A percentile compares a stretch with the other conserved stretches of the same genome.
Evolutionary conservation across 2,329 filamentous ascomycete genomes (phyloP).

Genomic region (Xylaria sp.): DNA sequence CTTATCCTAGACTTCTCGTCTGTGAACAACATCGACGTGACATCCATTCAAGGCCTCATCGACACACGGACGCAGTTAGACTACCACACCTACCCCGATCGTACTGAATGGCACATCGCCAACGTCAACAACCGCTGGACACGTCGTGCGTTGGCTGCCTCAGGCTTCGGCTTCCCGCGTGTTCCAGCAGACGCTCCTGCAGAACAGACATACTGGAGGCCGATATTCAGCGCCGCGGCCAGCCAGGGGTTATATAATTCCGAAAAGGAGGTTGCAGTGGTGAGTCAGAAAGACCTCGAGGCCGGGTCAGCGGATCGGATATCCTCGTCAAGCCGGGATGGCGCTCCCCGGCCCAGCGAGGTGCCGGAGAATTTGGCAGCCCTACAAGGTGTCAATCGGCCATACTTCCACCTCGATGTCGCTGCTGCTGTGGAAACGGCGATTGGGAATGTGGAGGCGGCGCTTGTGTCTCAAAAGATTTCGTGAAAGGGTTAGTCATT

Average conservation of each 20-base stretch:
- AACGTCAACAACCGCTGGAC: conserved; percentile 66
- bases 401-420: conserved; percentile 64
- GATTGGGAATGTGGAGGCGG: conserved; percentile 50
- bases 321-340: conserved; percentile 40
- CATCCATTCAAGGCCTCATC: conserved; percentile 64
- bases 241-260: conserved; percentile 24
- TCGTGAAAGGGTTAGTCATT: conserved; percentile 1
- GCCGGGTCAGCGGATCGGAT: conserved; percentile 22
- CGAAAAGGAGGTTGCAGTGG: conserved; percentile 30
- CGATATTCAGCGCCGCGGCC: conserved; percentile 45
- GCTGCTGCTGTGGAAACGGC: conserved; percentile 61
- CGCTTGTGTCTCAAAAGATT: conserved; percentile 21
- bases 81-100: conserved; percentile 59
- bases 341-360: conserved; percentile 44
- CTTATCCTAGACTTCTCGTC: conserved; percentile 66
- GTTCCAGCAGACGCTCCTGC: conserved; percentile 30
- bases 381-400: conserved; percentile 60
- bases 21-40: conserved; percentile 67
- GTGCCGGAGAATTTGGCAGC: conserved; percentile 51
- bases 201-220: conserved; percentile 35
- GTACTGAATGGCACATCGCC: conserved; percentile 63
- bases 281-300: conserved; percentile 34
- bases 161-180: conserved; percentile 60
- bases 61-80: conserved; percentile 66
- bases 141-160: conserved; percentile 64